Conservation (phyloP, 2,329 filamentous ascomycete species). For the Parafenestella ontariensis region DNA sequence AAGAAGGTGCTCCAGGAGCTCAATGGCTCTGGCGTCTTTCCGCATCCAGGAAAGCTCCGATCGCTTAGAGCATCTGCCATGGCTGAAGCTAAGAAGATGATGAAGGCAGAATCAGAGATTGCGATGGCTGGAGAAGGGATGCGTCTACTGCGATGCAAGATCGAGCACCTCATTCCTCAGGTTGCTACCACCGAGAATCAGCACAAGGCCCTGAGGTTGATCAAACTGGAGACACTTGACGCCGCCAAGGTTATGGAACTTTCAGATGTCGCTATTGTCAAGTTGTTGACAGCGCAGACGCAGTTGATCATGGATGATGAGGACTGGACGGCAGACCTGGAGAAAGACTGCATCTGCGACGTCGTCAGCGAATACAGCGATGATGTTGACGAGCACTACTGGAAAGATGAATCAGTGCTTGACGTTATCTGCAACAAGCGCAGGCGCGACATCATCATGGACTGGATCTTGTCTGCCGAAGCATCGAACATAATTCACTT, state of each 20-base stretch:
- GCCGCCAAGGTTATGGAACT: background rate
- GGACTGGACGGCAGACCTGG: background rate
- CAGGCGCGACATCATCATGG: background rate
- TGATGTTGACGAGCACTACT: background rate
- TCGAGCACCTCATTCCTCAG: background rate
- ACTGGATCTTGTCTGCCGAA: background rate
- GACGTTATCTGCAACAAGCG: background rate
- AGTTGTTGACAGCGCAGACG: background rate
- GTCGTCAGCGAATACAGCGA: conserved; percentile 2
- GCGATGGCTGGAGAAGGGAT: background rate
- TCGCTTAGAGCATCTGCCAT: background rate
- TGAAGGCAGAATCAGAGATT: background rate
- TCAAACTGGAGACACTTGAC: background rate
- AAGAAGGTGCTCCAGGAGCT: background rate
- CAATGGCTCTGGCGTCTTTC: background rate
- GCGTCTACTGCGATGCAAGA: background rate
- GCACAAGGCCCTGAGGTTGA: background rate
- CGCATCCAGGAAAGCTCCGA: background rate
- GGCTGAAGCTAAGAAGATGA: background rate
- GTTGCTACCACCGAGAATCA: background rate
- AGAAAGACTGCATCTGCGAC: background rate
- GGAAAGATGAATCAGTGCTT: background rate
- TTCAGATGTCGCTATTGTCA: background rate
- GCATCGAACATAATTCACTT: background rate
- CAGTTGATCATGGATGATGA: background rate